Evolutionary conservation across 2,329 filamentous ascomycete genomes (phyloP), one percentile per base, ranked within the genome.

Genomic region (Acephala macrosclerotiorum): DNA sequence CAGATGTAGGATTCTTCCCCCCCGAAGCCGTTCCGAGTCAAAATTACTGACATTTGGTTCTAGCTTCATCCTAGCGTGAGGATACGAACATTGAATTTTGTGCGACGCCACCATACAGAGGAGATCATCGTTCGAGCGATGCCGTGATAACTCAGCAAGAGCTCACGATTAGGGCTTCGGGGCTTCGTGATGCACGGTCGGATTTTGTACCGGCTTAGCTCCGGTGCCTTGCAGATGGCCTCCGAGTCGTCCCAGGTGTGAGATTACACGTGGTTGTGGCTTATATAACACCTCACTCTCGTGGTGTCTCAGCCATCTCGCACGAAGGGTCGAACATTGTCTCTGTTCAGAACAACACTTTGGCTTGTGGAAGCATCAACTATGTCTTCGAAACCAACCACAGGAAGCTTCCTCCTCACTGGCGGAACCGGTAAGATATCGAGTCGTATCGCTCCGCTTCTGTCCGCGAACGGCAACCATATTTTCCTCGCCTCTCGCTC

Each of bases 381-480:
- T 11, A 53, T 53, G 49, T 29, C 49, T 26, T 33, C 49, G 22
- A 64, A 66, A 33, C n/a, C 45, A 49, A 16, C 38, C 4, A 42
- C 38, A 6, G 47, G 38, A n/a, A 64, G 56, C 1, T 71, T 84
- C 45, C 76, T 84, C 45, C 70, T 84, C 8, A 73, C 79, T 2
- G 82, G 82, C 55, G 82, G 82, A 51, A 82, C 79, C 0, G 82
- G 82, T 63, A 83, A 81, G 57, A 77, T 82, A 1, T 78, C 78
- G 49, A 73, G 74, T n/a, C 78, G 79, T 36, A 72, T 84, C 36
- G 78, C 78, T 45, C 65, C 68, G 18, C 75, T 80, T 3, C 76
- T 83, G 16, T 69, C 75, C 3, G 60, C 68, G 9, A 71, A 72
- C 12, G 68, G 66, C 22, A 69, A 76, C 45, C 74, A 75, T 5